phyloP scores from a whole-genome alignment of 2,329 filamentous ascomycete species.

The Uncinocarpus reesii region DNA sequence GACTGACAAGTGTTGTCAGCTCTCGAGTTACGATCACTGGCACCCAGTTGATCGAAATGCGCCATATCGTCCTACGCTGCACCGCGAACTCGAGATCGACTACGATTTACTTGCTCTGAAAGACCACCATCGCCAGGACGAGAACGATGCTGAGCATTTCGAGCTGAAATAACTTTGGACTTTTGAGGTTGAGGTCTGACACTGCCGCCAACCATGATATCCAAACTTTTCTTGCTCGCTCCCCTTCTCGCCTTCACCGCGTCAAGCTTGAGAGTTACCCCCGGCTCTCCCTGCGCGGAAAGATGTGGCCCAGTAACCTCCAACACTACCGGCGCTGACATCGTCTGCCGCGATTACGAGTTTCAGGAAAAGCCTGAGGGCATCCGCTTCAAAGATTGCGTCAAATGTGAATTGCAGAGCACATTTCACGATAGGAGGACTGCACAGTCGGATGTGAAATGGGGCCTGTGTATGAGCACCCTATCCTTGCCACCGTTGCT shows the following conservation, averaged over 20 bases:
- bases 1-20: background rate
- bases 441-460: slow-evolving; percentile 37
- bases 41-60: background rate
- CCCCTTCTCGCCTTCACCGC: slow-evolving; percentile 18
- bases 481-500: too few relatives aligned
- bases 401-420: slow-evolving; percentile 35
- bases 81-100: background rate
- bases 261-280: slow-evolving; percentile 25
- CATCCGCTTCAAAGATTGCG: slow-evolving; percentile 31
- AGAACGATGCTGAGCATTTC: background rate
- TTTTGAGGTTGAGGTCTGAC: background rate
- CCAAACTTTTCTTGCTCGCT: slow-evolving; percentile 16
- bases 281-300: slow-evolving; percentile 31
- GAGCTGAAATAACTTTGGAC: background rate
- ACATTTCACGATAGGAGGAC: slow-evolving; percentile 25
- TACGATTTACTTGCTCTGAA: background rate
- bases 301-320: slow-evolving; percentile 24
- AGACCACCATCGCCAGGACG: background rate
- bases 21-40: background rate
- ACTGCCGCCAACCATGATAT: slow-evolving; percentile 15
- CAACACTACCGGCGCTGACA: slow-evolving; percentile 34
- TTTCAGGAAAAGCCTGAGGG: slow-evolving; percentile 29
- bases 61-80: background rate
- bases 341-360: slow-evolving; percentile 33
- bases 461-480: too few relatives aligned